phyloP scores from a whole-genome alignment of 2,329 filamentous ascomycete species.

The Salinomyces thailandicus region DNA sequence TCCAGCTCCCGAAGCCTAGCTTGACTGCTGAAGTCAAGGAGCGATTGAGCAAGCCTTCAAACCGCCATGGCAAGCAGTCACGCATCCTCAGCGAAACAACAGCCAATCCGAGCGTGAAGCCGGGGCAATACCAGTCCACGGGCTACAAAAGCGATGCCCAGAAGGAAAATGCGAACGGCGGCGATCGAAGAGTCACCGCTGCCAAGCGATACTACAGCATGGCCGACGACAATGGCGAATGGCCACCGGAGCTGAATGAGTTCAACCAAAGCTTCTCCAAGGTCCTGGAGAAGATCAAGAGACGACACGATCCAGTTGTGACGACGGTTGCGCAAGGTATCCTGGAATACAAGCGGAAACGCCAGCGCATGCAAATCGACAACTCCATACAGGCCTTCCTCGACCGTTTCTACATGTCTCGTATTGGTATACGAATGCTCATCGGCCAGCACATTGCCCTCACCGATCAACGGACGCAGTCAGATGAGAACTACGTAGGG shows the following conservation, averaged over 20 bases:
- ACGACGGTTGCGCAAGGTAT: conserved; percentile 98
- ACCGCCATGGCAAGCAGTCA: conserved; percentile 46
- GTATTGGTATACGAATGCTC: conserved; percentile 97
- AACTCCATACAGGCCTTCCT: conserved; percentile 95
- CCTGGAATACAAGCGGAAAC: conserved; percentile 91
- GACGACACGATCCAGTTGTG: conserved; percentile 90
- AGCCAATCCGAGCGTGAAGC: conserved; percentile 77
- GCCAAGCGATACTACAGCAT: conserved; percentile 69
- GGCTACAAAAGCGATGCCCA: background rate
- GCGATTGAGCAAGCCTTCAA: conserved; percentile 61
- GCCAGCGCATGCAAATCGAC: conserved; percentile 97
- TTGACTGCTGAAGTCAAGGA: conserved; percentile 67
- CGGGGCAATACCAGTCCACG: conserved; percentile 63
- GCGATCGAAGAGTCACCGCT: conserved; percentile 34
- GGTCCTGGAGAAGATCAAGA: conserved; percentile 86
- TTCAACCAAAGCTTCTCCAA: conserved; percentile 89
- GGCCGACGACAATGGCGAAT: conserved; percentile 76
- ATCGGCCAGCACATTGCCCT: conserved; percentile 97
- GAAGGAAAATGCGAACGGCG: conserved; percentile 37
- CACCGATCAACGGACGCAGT: conserved; percentile 81
- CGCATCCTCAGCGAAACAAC: conserved; percentile 71
- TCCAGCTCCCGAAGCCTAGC: conserved; percentile 65
- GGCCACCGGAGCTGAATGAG: conserved; percentile 87
- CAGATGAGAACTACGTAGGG: conserved; percentile 88
- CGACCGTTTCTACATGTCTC: conserved; percentile 99